Percentiles rank a stretch among this genome's conserved stretches.
phyloP scores from a whole-genome alignment of 169 alveolate species.

The Theileria annulata region DNA sequence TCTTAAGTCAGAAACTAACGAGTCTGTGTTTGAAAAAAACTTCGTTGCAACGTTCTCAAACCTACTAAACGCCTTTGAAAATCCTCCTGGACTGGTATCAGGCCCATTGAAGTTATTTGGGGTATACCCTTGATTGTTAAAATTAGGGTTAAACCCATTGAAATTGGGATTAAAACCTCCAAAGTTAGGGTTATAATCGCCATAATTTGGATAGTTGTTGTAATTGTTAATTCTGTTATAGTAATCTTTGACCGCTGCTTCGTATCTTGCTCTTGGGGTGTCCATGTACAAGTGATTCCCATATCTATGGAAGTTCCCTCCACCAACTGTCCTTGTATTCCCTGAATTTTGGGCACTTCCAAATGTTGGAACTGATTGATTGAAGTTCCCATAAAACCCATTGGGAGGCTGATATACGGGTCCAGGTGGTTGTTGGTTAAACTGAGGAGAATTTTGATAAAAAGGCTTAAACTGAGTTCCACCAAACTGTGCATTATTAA shows the following conservation, averaged over 20 bases:
- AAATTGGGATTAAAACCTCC: neutral
- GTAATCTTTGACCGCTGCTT: constrained; percentile 22
- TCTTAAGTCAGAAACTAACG: constrained; percentile 14
- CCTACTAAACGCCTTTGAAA: constrained; percentile 15
- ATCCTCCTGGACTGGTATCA: neutral
- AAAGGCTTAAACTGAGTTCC: neutral
- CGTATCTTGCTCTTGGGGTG: constrained; percentile 19
- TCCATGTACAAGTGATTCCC: constrained; percentile 5
- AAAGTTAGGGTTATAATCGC: neutral
- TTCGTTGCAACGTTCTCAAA: constrained; percentile 32
- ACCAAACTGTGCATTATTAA: neutral
- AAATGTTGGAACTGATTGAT: constrained; percentile 2
- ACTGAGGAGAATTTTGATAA: neutral
- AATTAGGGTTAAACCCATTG: no score
- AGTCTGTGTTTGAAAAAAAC: constrained; percentile 20
- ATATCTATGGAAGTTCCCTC: neutral
- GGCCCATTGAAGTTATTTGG: neutral
- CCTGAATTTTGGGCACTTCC: neutral
- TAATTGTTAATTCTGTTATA: constrained; percentile 18
- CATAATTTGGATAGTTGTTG: neutral
- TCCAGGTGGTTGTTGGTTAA: neutral
- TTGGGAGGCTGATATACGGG: neutral
- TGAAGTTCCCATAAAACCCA: neutral
- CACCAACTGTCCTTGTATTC: neutral
- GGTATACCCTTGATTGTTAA: neutral